Percentiles rank a stretch among this genome's conserved stretches.
These are phyloP conservation scores for Starmerella geochares DNA, from an alignment of 805 yeast genomes.

Conservation along the genomic window DNA sequence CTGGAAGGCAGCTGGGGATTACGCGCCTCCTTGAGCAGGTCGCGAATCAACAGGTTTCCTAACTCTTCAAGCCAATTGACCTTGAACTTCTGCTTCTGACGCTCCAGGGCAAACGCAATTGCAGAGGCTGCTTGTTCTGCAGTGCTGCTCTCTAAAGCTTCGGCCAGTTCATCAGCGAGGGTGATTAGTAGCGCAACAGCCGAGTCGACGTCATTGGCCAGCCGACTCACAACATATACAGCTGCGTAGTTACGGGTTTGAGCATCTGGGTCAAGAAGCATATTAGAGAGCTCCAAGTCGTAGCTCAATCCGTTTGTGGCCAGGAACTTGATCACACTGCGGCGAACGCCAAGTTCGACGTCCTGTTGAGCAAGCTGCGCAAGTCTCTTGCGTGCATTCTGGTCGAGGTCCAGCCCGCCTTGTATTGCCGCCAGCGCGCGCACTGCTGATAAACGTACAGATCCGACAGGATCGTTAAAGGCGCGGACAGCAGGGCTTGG, in stretches of 20 bases:
- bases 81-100: not conserved
- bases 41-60: not conserved
- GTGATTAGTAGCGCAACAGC: not conserved
- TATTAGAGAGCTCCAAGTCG: not conserved
- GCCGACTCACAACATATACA: not conserved
- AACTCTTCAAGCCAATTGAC: not conserved
- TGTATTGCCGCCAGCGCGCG: not conserved
- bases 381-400: constrained; percentile 5
- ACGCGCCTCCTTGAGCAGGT: not conserved
- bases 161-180: not conserved
- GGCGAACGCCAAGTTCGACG: constrained; percentile 18
- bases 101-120: not conserved
- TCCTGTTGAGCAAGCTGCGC: constrained; percentile 18
- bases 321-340: constrained; percentile 14
- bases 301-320: not conserved
- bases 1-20: not conserved
- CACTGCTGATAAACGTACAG: constrained; percentile 20
- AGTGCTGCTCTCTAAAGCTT: not conserved
- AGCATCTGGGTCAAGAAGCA: constrained; percentile 5
- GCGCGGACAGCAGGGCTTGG: not conserved
- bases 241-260: constrained; percentile 11
- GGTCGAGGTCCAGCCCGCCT: not conserved
- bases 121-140: not conserved
- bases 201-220: not conserved
- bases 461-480: constrained; percentile 16